Percentiles rank a stretch among this genome's conserved stretches.
phyloP scores from a whole-genome alignment of 768 basidiomycete species.

The Fibroporia radiculosa region DNA sequence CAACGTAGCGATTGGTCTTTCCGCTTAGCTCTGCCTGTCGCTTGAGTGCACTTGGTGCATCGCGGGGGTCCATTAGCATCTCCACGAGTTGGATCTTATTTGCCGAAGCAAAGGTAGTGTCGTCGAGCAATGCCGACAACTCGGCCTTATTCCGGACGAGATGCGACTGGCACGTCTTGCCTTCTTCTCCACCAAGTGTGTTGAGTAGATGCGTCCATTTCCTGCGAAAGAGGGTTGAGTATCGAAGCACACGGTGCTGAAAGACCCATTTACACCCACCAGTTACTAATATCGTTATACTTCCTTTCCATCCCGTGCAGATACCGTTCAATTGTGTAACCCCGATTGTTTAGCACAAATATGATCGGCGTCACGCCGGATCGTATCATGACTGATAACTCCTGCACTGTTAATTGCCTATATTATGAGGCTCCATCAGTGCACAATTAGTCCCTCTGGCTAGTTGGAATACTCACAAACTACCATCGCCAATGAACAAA shows the following conservation, averaged over 20 bases:
- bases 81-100: conserved; percentile 75
- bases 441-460: conserved; percentile 9
- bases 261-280: no score
- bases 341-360: conserved; percentile 74
- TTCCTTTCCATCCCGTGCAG: conserved; percentile 62
- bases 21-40: conserved; percentile 48
- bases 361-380: conserved; percentile 71
- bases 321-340: conserved; percentile 83
- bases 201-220: conserved; percentile 60
- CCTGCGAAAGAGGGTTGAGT: conserved; percentile 24
- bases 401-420: conserved; percentile 76
- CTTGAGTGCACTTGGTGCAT: conserved; percentile 61
- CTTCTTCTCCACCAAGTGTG: conserved; percentile 47
- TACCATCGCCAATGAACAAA: conserved; percentile 82
- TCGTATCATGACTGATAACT: conserved; percentile 77
- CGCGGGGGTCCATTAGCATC: conserved; percentile 63
- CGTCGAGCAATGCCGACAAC: conserved; percentile 58
- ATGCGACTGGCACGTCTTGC: conserved; percentile 49
- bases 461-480: conserved; percentile 44
- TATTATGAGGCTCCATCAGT: not conserved
- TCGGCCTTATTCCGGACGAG: conserved; percentile 61
- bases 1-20: conserved; percentile 38
- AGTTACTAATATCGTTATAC: conserved; percentile 83
- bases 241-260: no score
- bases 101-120: conserved; percentile 51